Base-by-base conservation (phyloP, 2,329 filamentous ascomycete species). In the Raffaelea arxii region DNA sequence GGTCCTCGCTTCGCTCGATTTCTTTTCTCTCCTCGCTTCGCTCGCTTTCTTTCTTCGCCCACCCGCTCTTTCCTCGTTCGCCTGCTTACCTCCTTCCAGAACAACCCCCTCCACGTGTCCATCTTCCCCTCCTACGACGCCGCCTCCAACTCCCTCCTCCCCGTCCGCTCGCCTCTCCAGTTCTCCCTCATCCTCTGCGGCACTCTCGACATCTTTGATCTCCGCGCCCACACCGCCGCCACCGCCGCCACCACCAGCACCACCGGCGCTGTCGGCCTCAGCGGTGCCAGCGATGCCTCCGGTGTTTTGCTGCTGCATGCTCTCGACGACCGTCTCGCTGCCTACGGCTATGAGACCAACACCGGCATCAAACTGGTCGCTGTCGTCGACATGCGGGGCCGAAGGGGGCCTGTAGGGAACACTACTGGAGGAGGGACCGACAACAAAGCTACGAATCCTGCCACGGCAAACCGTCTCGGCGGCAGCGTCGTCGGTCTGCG, bases 301-400 rank as follows among this genome's bases (percentile, higher is more conserved):
- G 52, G 51, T 41, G 83, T 92, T 54, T 91, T 92, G 25, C 77
- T 97, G 12, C 75, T 98, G 43, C 91, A 97, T 67, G 89, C 90
- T 49, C 75, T 97, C 49, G 92, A 97, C 68, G 91, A 98, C 68
- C 79, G 90, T 23, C 75, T 97, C 41, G 89, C 90, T 30, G 85
- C 89, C 55, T 98, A 97, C 69, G 92, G 92, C 58, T 96, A 87
- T 80, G 78, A 97, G 65, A 96, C 92, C 47, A 97, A 95, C 65
- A 97, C 92, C 23, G 89, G 89, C 36, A 80, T 95, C 53, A 90
- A 91, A 62, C 82, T 98, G 59, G 81, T 97, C 27, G 83, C 89
- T 52, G 79, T 96, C 4, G 84, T 97, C 25, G 91, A 98, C 66
- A 88, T 94, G 77, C 80, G 89, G 55, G 90, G 89, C 2, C 72